A percentile compares a stretch with the other conserved stretches of the same genome.
Conservation (phyloP, 2,329 filamentous ascomycete species). For the Colletotrichum neosansevieriae region DNA sequence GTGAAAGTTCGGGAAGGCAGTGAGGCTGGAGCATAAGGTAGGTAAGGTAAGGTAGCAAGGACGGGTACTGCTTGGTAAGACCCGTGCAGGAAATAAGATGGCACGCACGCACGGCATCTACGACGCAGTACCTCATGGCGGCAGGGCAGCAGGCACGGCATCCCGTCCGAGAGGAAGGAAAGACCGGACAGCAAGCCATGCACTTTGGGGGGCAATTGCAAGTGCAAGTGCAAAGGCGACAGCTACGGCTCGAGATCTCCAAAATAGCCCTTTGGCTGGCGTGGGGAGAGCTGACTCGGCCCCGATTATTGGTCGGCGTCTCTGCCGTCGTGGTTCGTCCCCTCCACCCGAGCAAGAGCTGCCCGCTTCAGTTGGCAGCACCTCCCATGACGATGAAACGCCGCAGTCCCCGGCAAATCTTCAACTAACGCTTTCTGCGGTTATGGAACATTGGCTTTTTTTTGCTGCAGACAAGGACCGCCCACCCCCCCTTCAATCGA, state of each 20-base stretch:
- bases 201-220: too few relatives aligned
- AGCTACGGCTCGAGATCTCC: constrained; percentile 29
- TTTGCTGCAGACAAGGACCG: constrained; percentile 1
- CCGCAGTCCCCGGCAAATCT: constrained; percentile 35
- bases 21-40: constrained; percentile 18
- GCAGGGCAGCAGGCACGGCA: background rate
- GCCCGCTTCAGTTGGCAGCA: constrained; percentile 36
- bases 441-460: constrained; percentile 6
- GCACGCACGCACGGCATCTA: too few relatives aligned
- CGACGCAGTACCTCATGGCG: too few relatives aligned
- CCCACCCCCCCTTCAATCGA: background rate
- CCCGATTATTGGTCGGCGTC: constrained; percentile 14
- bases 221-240: background rate
- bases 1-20: constrained; percentile 26
- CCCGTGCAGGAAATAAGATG: too few relatives aligned
- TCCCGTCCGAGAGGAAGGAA: background rate
- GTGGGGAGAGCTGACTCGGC: background rate
- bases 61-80: too few relatives aligned
- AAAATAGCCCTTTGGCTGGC: constrained; percentile 6
- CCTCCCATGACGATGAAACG: constrained; percentile 29
- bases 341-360: constrained; percentile 31
- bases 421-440: constrained; percentile 27
- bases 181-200: background rate
- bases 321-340: constrained; percentile 28
- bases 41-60: too few relatives aligned